Base-by-base conservation (phyloP, 306 rosid genomes). In the Arachis hypogaea region DNA sequence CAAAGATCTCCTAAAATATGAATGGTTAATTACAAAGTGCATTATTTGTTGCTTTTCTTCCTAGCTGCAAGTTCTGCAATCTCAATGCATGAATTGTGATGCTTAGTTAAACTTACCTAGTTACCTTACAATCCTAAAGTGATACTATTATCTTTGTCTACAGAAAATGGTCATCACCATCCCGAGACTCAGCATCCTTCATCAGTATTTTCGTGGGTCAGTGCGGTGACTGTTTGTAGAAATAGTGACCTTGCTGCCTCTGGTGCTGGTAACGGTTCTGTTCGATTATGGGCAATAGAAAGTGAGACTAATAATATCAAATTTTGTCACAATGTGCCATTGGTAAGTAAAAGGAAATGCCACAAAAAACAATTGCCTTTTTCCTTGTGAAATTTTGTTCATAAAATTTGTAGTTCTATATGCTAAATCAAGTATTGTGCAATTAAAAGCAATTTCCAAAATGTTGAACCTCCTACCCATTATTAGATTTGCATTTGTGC, bases 181-280 rank as follows among this genome's bases (percentile, higher is more conserved):
- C 78, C 82, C 8, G 81, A 77, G 73, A 84, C 71, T 40, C 77
- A 49, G 50, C 80, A 68, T 59, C 77, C 81, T 83, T 82, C 59
- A 18, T 88, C 92, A 16, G 89, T 84, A 60, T 68, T 66, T 66
- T 92, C 96, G 11, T 94, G 99, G 97, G 91, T 94, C 73, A 86
- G 95, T 83, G 89, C 96, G 6, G 83, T 92, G 47, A 54, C 85
- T 36, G 89, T 86, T 68, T 94, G 99, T 81, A 78, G 92, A 72
- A 86, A 86, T 77, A 92, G 96, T 74, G 99, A 94, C 72, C 93
- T 94, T 78, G 96, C 92, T 44, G 99, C 95, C 72, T 90, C 97
- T 60, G 97, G 96, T 55, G 99, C 97, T n/a, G 97, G 96, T 54
- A 88, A 90, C 54, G 99, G 99, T 38, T 88, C 68, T 38, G 92